Evolutionary conservation across 2,329 filamentous ascomycete genomes (phyloP).

Genomic region (Aspergillus ochraceoroseus): DNA sequence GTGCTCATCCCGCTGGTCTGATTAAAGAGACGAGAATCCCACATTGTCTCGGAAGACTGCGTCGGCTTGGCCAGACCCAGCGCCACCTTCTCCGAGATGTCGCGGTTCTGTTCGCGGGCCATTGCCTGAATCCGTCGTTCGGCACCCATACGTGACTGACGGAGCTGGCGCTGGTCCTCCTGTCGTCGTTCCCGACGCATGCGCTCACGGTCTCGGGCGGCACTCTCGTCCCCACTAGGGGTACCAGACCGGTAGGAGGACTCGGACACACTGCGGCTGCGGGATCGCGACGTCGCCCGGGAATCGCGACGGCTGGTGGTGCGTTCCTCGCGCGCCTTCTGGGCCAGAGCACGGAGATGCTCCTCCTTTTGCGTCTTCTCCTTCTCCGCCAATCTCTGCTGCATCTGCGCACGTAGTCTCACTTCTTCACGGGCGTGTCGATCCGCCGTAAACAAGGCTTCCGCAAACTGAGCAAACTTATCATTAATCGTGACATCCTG

Average conservation of each 20-base stretch:
- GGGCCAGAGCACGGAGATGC: constrained; percentile 76
- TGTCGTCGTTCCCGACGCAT: constrained; percentile 70
- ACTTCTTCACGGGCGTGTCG: constrained; percentile 94
- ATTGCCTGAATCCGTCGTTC: constrained; percentile 89
- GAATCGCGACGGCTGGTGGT: constrained; percentile 44
- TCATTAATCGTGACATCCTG: constrained; percentile 97
- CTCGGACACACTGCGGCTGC: constrained; percentile 41
- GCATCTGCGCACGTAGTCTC: constrained; percentile 85
- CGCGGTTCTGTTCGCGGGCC: constrained; percentile 90
- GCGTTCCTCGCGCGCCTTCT: constrained; percentile 84
- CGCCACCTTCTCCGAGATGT: constrained; percentile 95
- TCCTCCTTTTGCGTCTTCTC: constrained; percentile 95
- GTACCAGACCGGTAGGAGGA: constrained; percentile 45
- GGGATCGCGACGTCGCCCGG: constrained; percentile 38
- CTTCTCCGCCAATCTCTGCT: constrained; percentile 92
- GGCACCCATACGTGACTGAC: constrained; percentile 91
- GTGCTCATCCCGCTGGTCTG: constrained; percentile 84
- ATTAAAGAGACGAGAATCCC: constrained; percentile 92
- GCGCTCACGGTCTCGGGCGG: constrained; percentile 68
- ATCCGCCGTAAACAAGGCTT: constrained; percentile 90
- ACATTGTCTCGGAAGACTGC: constrained; percentile 88
- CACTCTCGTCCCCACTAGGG: constrained; percentile 61
- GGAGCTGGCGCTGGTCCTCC: constrained; percentile 82
- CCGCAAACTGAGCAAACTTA: constrained; percentile 94
- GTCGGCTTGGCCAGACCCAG: constrained; percentile 92